Percentiles rank a stretch among this genome's conserved stretches.
Conservation (phyloP, 2,329 filamentous ascomycete species). For the Sporothrix luriei region DNA sequence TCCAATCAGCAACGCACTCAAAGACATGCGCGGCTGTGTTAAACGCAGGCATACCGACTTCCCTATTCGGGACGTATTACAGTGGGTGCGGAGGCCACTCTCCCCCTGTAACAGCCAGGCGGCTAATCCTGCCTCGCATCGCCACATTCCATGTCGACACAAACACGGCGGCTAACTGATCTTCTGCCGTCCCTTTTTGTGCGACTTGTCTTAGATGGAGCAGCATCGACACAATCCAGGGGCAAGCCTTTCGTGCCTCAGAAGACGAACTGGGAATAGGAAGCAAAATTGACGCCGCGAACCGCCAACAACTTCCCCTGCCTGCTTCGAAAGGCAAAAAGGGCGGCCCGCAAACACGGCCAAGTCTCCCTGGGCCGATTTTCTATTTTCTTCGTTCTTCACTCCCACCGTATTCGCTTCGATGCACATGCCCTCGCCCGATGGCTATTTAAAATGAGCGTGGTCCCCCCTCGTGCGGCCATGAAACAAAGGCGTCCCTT, state of each 20-base stretch:
- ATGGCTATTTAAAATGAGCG: neutral
- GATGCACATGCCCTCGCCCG: neutral
- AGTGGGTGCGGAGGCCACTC: neutral
- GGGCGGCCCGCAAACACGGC: slow-evolving; percentile 11
- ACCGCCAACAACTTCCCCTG: neutral
- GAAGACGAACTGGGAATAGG: neutral
- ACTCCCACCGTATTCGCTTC: neutral
- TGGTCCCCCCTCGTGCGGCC: slow-evolving; percentile 6
- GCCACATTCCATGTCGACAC: neutral
- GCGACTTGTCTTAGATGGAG: neutral
- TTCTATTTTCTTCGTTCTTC: neutral
- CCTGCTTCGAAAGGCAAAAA: neutral
- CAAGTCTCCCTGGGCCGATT: neutral
- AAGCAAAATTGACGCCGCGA: neutral
- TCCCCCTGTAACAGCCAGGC: slow-evolving; percentile 5
- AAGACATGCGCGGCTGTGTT: too few relatives aligned
- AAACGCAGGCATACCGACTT: neutral
- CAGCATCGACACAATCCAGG: neutral
- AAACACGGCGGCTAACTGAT: slow-evolving; percentile 22
- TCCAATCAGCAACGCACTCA: too few relatives aligned
- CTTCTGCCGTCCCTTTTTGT: neutral
- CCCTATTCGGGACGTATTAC: slow-evolving; percentile 9
- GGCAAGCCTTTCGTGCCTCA: neutral
- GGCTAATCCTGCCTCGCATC: neutral
- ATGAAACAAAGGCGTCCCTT: slow-evolving; percentile 18